A percentile compares a stretch with the other conserved stretches of the same genome.
These are phyloP conservation scores for Verticillium isaacii DNA, from an alignment of 2,329 filamentous ascomycete species.

Conservation along the genomic window DNA sequence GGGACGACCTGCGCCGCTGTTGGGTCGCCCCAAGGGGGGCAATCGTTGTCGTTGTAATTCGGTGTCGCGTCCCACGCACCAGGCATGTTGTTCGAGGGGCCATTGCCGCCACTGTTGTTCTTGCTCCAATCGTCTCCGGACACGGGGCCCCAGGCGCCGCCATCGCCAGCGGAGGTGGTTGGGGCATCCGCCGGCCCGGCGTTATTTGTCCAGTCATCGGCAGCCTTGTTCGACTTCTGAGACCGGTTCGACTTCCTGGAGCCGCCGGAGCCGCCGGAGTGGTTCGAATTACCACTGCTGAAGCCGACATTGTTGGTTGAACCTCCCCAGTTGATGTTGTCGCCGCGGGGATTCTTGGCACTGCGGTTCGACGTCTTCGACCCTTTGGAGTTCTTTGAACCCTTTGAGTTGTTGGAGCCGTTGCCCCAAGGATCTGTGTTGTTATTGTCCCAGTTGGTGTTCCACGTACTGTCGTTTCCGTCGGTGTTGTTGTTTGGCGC, in stretches of 20 bases:
- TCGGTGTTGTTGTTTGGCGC: not conserved
- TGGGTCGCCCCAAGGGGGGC: slow-evolving; percentile 6
- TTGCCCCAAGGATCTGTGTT: slow-evolving; percentile 1
- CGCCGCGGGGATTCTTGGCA: not conserved
- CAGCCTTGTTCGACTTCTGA: slow-evolving; percentile 2
- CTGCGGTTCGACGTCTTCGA: slow-evolving; percentile 3
- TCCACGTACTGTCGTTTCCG: slow-evolving; percentile 10
- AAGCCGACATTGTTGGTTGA: slow-evolving; percentile 5
- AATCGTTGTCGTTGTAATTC: not conserved
- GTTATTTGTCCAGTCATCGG: not conserved
- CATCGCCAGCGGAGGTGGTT: not conserved
- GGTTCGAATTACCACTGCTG: slow-evolving; percentile 5
- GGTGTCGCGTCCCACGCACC: slow-evolving; percentile 9
- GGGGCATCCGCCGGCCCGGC: slow-evolving; percentile 5
- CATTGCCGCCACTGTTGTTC: not conserved
- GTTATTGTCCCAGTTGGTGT: slow-evolving; percentile 4
- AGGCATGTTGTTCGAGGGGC: slow-evolving; percentile 10
- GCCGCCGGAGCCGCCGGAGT: slow-evolving; percentile 6
- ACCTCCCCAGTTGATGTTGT: slow-evolving; percentile 1
- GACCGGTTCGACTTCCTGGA: slow-evolving; percentile 4
- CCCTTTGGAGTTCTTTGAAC: slow-evolving; percentile 6
- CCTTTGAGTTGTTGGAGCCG: not conserved
- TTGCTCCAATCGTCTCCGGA: not conserved
- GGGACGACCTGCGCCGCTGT: slow-evolving; percentile 5
- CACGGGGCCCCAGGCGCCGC: not conserved